Evolutionary conservation across 139 green algal species (phyloP).

Genomic region (Yamagishiella unicocca): DNA sequence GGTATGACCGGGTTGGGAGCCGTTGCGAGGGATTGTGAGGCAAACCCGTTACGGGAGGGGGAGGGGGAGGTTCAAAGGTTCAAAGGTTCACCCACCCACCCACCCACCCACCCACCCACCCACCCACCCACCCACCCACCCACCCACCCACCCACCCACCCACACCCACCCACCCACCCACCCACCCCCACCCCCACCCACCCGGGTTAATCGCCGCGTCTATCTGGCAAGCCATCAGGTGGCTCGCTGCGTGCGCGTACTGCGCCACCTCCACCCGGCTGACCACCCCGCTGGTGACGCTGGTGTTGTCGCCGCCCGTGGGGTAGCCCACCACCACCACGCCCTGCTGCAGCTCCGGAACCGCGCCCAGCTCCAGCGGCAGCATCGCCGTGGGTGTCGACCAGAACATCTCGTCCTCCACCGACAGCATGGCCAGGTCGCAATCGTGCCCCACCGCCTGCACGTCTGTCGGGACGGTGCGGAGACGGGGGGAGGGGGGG

Average conservation of each 20-base stretch:
- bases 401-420: conserved; percentile 77
- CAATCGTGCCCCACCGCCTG: conserved; percentile 79
- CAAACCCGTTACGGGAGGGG: too few species aligned
- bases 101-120: background rate
- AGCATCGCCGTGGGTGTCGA: conserved; percentile 52
- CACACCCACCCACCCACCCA: background rate
- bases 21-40: too few species aligned
- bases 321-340: conserved; percentile 69
- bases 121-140: background rate
- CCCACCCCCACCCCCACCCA: background rate
- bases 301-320: conserved; percentile 75
- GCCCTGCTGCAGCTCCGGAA: conserved; percentile 72
- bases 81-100: too few species aligned
- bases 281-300: conserved; percentile 58
- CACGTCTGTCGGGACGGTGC: too few species aligned
- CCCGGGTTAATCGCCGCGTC: conserved; percentile 77
- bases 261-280: conserved; percentile 59
- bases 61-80: too few species aligned
- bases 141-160: background rate
- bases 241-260: conserved; percentile 72
- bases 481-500: background rate
- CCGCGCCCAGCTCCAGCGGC: conserved; percentile 66
- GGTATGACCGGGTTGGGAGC: too few species aligned
- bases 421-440: conserved; percentile 73
- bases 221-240: conserved; percentile 81